Evolutionary conservation across 1,284 basidiomycete species (phyloP).

Genomic region (Heterobasidion parviporum): DNA sequence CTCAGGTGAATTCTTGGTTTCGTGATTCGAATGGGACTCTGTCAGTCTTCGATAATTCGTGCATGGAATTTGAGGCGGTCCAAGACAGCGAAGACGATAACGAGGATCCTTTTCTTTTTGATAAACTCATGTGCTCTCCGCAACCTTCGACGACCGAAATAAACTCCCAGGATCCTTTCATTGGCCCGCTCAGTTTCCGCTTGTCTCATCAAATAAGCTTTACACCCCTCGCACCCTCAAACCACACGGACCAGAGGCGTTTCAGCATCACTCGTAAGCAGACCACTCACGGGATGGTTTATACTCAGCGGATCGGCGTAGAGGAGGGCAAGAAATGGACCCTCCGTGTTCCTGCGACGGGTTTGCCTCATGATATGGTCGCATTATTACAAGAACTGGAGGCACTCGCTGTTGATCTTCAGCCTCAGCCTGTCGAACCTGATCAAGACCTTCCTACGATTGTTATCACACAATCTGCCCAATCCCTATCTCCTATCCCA

Average conservation of each 20-base stretch:
- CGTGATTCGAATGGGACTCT: too few species aligned
- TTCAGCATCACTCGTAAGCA: too few species aligned
- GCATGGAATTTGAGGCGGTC: too few species aligned
- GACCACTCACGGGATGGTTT: too few species aligned
- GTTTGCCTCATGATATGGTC: slow-evolving; percentile 12
- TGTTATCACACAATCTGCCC: slow-evolving; percentile 11
- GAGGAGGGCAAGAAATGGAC: slow-evolving; percentile 12
- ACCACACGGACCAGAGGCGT: too few species aligned
- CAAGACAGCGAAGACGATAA: slow-evolving; percentile 4
- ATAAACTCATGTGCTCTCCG: background rate
- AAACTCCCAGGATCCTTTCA: background rate
- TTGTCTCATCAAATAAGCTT: too few species aligned
- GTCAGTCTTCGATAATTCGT: too few species aligned
- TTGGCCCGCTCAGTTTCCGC: background rate
- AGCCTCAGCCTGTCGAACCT: background rate
- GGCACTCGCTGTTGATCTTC: slow-evolving; percentile 9
- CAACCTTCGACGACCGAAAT: background rate
- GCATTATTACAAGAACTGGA: slow-evolving; percentile 12
- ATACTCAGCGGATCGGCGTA: background rate
- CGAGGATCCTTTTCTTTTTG: slow-evolving; percentile 12
- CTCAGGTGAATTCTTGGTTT: too few species aligned
- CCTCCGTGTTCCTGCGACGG: slow-evolving; percentile 9
- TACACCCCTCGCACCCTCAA: too few species aligned
- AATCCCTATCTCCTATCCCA: background rate
- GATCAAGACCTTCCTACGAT: slow-evolving; percentile 6